These are phyloP conservation scores for Aspergillus uvarum DNA, from an alignment of 2,329 filamentous ascomycete species.

Conservation along the genomic window DNA sequence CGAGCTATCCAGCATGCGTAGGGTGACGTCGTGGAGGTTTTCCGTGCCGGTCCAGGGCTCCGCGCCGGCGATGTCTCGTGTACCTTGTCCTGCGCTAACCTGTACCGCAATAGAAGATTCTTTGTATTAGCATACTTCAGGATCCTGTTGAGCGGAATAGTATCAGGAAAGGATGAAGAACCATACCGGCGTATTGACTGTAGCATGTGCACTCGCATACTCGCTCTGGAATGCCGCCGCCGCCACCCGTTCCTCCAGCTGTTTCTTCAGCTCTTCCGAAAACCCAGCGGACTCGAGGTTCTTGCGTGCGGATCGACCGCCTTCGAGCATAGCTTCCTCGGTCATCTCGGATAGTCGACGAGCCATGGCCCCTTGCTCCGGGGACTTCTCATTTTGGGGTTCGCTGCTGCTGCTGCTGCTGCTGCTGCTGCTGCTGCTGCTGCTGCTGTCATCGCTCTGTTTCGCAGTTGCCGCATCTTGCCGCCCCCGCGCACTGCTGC, in stretches of 20 bases:
- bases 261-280: constrained; percentile 58
- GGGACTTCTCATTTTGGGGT: constrained; percentile 20
- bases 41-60: constrained; percentile 79
- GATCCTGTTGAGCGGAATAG: not conserved
- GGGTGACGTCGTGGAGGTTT: constrained; percentile 67
- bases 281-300: constrained; percentile 63
- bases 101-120: constrained; percentile 15
- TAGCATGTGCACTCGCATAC: constrained; percentile 54
- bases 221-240: constrained; percentile 56
- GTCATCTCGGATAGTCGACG: constrained; percentile 60
- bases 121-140: not conserved
- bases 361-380: constrained; percentile 57
- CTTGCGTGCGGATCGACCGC: constrained; percentile 55
- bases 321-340: constrained; percentile 57
- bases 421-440: not conserved
- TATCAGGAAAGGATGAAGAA: not conserved
- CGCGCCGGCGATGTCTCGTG: constrained; percentile 65
- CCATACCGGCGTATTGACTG: constrained; percentile 53
- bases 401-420: not conserved
- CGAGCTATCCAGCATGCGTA: constrained; percentile 73
- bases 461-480: constrained; percentile 22
- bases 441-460: constrained; percentile 11
- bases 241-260: constrained; percentile 60
- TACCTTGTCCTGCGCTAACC: constrained; percentile 65
- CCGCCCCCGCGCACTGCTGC: constrained; percentile 24